Evolutionary conservation across 257 asterid genomes (phyloP).

Genomic region (Solanum okadae): DNA sequence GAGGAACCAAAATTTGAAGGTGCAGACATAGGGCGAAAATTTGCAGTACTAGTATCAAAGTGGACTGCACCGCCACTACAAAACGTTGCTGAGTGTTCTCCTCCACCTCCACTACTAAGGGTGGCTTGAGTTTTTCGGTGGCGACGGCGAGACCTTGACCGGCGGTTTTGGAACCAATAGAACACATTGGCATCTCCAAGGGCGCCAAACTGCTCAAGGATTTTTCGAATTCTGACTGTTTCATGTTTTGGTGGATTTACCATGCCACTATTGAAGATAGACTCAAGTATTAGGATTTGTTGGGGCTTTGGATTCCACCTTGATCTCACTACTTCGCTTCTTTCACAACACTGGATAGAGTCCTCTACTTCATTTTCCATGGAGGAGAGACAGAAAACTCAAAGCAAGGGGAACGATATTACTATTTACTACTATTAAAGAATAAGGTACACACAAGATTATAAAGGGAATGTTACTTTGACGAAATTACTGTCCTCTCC

Average conservation of each 20-base stretch:
- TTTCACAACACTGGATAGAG: neutral
- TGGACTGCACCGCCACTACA: neutral
- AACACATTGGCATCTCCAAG: neutral
- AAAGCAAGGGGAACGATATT: too few relatives aligned
- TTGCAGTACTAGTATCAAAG: neutral
- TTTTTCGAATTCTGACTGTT: neutral
- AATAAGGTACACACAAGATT: too few relatives aligned
- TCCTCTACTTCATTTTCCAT: too few relatives aligned
- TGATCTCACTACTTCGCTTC: neutral
- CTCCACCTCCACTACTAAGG: neutral
- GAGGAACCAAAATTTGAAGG: neutral
- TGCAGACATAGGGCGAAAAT: neutral
- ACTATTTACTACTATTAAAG: too few relatives aligned
- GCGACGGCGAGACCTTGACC: neutral
- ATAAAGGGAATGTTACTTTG: too few relatives aligned
- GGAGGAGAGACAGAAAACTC: too few relatives aligned
- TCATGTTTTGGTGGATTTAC: neutral
- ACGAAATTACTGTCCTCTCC: too few relatives aligned
- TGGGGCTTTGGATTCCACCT: neutral
- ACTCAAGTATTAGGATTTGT: neutral
- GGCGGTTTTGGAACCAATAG: slow-evolving; percentile 2
- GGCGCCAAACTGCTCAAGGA: neutral
- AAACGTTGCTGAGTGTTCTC: neutral
- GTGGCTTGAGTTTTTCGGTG: neutral
- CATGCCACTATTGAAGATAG: neutral